Evolutionary conservation across 148 eudicot genomes (phyloP).

Genomic region (Arctostaphylos glauca): DNA sequence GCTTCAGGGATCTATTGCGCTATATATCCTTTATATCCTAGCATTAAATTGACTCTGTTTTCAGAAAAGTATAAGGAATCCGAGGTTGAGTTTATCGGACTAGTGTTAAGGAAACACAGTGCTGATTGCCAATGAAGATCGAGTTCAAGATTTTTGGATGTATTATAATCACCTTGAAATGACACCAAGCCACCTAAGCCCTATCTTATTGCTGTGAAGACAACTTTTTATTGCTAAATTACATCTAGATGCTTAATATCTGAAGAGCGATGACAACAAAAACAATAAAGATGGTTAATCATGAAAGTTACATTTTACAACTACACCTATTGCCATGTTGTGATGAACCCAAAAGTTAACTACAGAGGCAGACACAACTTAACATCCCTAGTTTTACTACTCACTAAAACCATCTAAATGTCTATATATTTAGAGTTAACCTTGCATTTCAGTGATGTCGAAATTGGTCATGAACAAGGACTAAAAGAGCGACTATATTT

Average conservation of each 20-base stretch:
- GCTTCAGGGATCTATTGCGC: background rate
- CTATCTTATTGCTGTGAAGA: background rate
- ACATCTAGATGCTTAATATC: background rate
- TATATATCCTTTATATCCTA: background rate
- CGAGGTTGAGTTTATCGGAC: background rate
- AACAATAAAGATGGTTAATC: background rate
- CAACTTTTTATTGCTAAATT: background rate
- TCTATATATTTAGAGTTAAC: background rate
- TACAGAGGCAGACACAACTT: background rate
- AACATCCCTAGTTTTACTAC: background rate
- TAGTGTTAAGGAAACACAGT: background rate
- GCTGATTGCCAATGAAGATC: background rate
- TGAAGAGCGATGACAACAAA: background rate
- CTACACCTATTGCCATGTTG: background rate
- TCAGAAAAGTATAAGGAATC: background rate
- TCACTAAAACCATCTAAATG: background rate
- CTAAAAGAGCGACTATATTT: background rate
- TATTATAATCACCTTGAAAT: background rate
- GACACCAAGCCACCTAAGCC: background rate
- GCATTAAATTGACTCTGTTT: background rate
- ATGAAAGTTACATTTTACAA: background rate
- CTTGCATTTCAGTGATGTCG: background rate
- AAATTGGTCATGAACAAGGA: background rate
- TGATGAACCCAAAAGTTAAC: background rate
- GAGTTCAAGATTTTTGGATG: background rate